Conservation (phyloP, 768 basidiomycete genomes). For the Macrolepiota dolichaula region DNA sequence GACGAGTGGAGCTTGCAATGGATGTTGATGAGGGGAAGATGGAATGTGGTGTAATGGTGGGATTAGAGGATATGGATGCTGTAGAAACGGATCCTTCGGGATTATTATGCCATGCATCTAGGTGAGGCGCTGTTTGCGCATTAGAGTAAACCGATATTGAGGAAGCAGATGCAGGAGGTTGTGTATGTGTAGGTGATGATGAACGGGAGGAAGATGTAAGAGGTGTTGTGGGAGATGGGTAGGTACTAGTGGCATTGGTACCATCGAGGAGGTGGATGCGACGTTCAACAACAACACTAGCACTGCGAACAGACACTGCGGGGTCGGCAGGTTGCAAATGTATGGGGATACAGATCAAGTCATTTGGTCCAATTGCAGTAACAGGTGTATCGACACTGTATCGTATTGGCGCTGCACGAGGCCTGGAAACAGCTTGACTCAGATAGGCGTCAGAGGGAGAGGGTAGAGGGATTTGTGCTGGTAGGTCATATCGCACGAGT, state of each 20-base stretch:
- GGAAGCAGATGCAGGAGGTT: constrained; percentile 17
- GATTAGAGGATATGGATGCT: constrained; percentile 33
- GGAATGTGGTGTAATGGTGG: constrained; percentile 32
- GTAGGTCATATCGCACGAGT: constrained; percentile 68
- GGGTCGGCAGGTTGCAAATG: constrained; percentile 58
- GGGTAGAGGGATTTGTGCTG: constrained; percentile 35
- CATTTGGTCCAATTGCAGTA: constrained; percentile 65
- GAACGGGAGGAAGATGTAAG: constrained; percentile 14
- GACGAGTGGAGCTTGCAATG: constrained; percentile 9
- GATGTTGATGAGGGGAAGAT: constrained; percentile 16
- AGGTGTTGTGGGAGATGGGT: constrained; percentile 20
- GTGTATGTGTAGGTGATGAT: constrained; percentile 10
- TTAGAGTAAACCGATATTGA: constrained; percentile 13
- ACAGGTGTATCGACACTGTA: constrained; percentile 57
- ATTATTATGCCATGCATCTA: constrained; percentile 3
- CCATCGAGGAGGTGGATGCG: constrained; percentile 59
- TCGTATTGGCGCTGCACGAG: constrained; percentile 53
- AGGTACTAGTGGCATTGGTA: constrained; percentile 16
- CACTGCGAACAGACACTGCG: constrained; percentile 55
- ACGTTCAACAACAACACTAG: constrained; percentile 65
- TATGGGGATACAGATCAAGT: constrained; percentile 66
- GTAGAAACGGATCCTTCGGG: constrained; percentile 23
- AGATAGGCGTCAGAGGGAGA: constrained; percentile 35
- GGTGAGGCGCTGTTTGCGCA: constrained; percentile 14
- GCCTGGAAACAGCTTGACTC: constrained; percentile 44